Conservation (phyloP, 106 monocot species). For the Allium cepa region DNA sequence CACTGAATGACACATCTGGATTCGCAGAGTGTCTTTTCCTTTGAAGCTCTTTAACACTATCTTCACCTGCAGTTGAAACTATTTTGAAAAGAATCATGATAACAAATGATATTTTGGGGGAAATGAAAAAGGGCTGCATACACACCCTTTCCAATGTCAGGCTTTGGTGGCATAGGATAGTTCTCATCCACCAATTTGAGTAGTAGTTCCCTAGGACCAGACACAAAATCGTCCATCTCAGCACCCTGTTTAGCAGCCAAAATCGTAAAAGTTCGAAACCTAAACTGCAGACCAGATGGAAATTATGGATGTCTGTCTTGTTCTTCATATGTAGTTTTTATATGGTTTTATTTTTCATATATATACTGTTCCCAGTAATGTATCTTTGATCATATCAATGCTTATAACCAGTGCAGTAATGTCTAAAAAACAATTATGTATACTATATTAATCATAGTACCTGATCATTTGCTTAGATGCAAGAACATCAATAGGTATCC, state of each 20-base stretch:
- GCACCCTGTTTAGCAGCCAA: slow-evolving; percentile 43
- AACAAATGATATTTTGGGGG: not conserved
- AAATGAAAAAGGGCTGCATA: not conserved
- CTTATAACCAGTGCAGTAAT: too few species aligned
- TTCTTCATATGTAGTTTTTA: too few species aligned
- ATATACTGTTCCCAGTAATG: too few species aligned
- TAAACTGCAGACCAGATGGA: slow-evolving; percentile 6
- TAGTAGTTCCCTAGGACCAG: slow-evolving; percentile 85
- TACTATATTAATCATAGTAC: too few species aligned
- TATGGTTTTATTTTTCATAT: too few species aligned
- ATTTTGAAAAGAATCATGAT: not conserved
- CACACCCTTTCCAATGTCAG: slow-evolving; percentile 44
- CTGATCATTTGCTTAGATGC: too few species aligned
- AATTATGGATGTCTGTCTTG: not conserved
- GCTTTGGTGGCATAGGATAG: slow-evolving; percentile 87
- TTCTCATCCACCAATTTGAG: slow-evolving; percentile 94
- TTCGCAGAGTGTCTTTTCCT: slow-evolving; percentile 71
- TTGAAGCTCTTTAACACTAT: slow-evolving; percentile 62
- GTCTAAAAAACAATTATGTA: too few species aligned
- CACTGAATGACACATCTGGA: slow-evolving; percentile 59
- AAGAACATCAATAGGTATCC: too few species aligned
- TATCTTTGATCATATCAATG: too few species aligned
- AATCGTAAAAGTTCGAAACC: slow-evolving; percentile 4
- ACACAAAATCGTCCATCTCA: slow-evolving; percentile 95
- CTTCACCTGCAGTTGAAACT: slow-evolving; percentile 39